Base-by-base conservation (phyloP, 164 flowering plant genomes). In the Umbellularia californica region DNA sequence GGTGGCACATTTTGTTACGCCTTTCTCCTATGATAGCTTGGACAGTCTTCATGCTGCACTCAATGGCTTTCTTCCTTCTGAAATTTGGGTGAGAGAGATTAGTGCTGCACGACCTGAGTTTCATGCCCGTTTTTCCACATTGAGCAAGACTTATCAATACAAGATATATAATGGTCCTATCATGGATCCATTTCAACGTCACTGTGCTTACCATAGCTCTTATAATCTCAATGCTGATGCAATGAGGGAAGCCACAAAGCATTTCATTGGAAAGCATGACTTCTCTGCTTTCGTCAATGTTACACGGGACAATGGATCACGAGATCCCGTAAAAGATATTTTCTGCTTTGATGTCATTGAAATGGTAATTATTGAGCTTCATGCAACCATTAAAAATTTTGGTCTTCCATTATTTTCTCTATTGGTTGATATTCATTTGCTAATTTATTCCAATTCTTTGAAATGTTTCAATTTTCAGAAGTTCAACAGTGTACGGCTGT, bases 1-100 rank as follows among this genome's bases (percentile, higher is more conserved):
- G 99, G 97, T 92, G 77, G 97, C 97, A 41, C 99, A 95, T 76
- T 93, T 93, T 81, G 76, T 88, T 72, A 95, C 99, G 5, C 97
- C 99, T 73, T 91, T 86, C 89, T 85, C 87, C 79, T 88, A 93
- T 82, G 89, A 87, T 24, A 79, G 82, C 72, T 78, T 93, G 84
- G 90, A 89, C 6, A 79, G 77, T 74, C 77, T 87, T 77, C 99
- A 95, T 83, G 89, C 88, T 22, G 97, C 93, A 66, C 77, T 93
- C 11, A 90, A 89, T 79, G 97, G 97, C 73, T 84, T 90, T 80
- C 97, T 95, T 81, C 97, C 99, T 60, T 68, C 85, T 70, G 97
- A 90, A 75, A 89, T 95, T 68, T 87, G 96, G 74, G 89, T 95
- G 74, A 85, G 92, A 83, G 95, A 95, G 80, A 79, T 95, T 65